Evolutionary conservation across 1,284 basidiomycete species (phyloP), one percentile per base, ranked within the genome.

Genomic region (Chalciporus piperatoides): DNA sequence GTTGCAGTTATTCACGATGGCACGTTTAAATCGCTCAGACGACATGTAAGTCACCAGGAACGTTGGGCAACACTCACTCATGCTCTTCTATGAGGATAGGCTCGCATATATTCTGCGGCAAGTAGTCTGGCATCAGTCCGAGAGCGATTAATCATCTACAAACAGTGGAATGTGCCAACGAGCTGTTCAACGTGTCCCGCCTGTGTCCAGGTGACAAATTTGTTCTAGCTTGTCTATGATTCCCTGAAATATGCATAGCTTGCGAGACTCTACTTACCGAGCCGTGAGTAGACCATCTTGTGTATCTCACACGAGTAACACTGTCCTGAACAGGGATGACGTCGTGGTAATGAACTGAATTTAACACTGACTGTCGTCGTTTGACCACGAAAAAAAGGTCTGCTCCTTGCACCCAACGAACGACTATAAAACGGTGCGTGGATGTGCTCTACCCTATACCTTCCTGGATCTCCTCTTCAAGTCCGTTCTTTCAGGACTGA

Each of bases 41-140:
- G 40, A 82, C 80, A 46, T 82, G 80, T 82, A 48, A 59, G 76
- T 59, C 46, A 19, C 17, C 32, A 32, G 43, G 27, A 23, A 7
- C 15, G 21, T 15, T 17, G 14, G 17, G 27, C 24, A 43, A 25
- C 35, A 30, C 42, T 80, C 2, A 33, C 44, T 48, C 21, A 55
- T 50, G 23, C 21, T 38, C 10, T 6, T 38, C 11, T 2, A 32
- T 30, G 56, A 43, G 41, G 23, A 59, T 51, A 67, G 86, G 85
- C 67, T 89, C 86, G 52, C 88, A 90, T 72, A 88, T 91, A 65
- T 90, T 91, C 65, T 90, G 88, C 63, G 74, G 87, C 86, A 68
- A 58, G 78, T 64, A 28, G 42, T 5, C 46, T 24, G 11, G 32
- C 23, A 30, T 25, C 11, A n/a, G 35, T 28, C 24, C 2, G 15